Percentiles rank a stretch among this genome's conserved stretches.
phyloP scores from a whole-genome alignment of 1,139 yeast species.

The Meyerozyma guilliermondii region DNA sequence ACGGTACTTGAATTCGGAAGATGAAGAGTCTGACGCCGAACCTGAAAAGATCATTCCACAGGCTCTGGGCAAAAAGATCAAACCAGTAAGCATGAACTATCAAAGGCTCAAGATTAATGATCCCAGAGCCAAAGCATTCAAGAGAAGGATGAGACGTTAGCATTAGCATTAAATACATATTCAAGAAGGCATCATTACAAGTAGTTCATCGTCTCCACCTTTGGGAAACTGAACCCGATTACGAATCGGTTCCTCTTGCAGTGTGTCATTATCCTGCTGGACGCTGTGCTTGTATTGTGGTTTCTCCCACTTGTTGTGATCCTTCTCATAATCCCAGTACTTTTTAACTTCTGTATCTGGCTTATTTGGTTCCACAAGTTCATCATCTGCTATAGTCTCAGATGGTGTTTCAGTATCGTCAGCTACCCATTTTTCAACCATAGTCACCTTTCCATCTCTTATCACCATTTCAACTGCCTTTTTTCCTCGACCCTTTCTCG shows the following conservation, averaged over 20 bases:
- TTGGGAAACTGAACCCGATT: conserved; percentile 18
- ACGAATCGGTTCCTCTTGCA: conserved; percentile 2
- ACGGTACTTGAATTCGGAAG: conserved; percentile 18
- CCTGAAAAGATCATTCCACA: conserved; percentile 8
- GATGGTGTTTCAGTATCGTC: conserved; percentile 16
- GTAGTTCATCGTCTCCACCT: conserved; percentile 20
- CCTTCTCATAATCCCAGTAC: conserved; percentile 58
- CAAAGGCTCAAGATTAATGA: conserved; percentile 42
- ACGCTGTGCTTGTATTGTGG: conserved; percentile 34
- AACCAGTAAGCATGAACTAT: conserved; percentile 35
- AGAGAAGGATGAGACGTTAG: conserved; percentile 18
- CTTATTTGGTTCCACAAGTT: conserved; percentile 17
- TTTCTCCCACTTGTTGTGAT: conserved; percentile 45
- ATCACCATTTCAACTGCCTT: conserved; percentile 74
- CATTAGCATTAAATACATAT: neutral
- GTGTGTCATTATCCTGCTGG: neutral
- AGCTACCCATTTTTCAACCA: conserved; percentile 34
- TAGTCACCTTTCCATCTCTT: conserved; percentile 71
- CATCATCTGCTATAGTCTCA: conserved; percentile 21
- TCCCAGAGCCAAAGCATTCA: conserved; percentile 25
- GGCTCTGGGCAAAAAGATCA: conserved; percentile 14
- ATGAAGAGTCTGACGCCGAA: conserved; percentile 12
- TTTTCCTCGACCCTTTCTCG: conserved; percentile 67
- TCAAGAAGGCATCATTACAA: conserved; percentile 13
- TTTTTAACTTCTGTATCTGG: conserved; percentile 22